Evolutionary conservation across 768 basidiomycete genomes (phyloP).

Genomic region (Auriscalpium microsporum): DNA sequence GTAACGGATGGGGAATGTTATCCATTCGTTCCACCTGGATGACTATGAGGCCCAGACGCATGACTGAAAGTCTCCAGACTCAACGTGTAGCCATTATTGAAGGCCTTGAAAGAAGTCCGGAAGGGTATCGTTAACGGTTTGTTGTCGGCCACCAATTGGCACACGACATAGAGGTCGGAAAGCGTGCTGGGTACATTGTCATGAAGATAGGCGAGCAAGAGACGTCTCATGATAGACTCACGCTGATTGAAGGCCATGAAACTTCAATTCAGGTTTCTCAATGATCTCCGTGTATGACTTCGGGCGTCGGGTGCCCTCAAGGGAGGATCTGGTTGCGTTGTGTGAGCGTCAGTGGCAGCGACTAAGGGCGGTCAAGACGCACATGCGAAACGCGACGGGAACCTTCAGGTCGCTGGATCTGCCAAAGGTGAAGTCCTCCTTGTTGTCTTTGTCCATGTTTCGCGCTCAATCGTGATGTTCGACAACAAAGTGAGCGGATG

Average conservation of each 20-base stretch:
- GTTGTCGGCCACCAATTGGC: constrained; percentile 88
- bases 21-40: constrained; percentile 89
- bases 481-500: too few relatives aligned
- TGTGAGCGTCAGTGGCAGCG: not conserved
- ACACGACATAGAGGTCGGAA: constrained; percentile 90
- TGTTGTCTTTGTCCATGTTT: constrained; percentile 51
- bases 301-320: constrained; percentile 75
- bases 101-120: constrained; percentile 87
- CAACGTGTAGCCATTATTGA: constrained; percentile 74
- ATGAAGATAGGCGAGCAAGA: constrained; percentile 2
- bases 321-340: constrained; percentile 49
- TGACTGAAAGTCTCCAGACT: constrained; percentile 16
- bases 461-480: too few relatives aligned
- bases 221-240: constrained; percentile 28
- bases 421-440: constrained; percentile 90
- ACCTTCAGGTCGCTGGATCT: constrained; percentile 83
- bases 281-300: constrained; percentile 71
- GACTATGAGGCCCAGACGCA: too few relatives aligned
- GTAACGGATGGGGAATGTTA: constrained; percentile 85
- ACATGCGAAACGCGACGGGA: constrained; percentile 85
- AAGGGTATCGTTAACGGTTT: constrained; percentile 88
- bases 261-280: constrained; percentile 73
- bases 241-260: constrained; percentile 82
- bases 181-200: constrained; percentile 45
- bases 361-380: not conserved